Percentiles rank a stretch among this genome's conserved stretches.
These are phyloP conservation scores for Talaromyces nanjingensis DNA, from an alignment of 495 filamentous ascomycete genomes.

Conservation along the genomic window DNA sequence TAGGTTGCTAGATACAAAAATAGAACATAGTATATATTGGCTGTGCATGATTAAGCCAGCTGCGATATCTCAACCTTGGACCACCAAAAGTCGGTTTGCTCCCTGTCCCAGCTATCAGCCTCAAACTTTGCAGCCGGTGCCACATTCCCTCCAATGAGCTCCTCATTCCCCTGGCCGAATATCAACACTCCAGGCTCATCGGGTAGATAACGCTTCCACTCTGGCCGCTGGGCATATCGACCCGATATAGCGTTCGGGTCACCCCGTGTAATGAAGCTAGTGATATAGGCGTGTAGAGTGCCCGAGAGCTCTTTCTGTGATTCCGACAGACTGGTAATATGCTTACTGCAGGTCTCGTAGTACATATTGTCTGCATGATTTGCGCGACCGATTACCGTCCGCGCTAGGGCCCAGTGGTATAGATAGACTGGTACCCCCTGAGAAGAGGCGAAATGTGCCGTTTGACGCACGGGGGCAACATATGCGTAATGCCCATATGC, in stretches of 20 bases:
- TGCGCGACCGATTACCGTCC: conserved; percentile 38
- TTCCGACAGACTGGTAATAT: conserved; percentile 26
- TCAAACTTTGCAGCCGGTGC: conserved; percentile 39
- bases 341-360: conserved; percentile 48
- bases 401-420: conserved; percentile 51
- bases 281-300: conserved; percentile 49
- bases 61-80: conserved; percentile 29
- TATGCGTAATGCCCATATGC: conserved; percentile 63
- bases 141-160: conserved; percentile 35
- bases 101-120: conserved; percentile 34
- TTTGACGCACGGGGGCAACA: conserved; percentile 57
- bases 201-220: conserved; percentile 20
- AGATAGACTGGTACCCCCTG: conserved; percentile 42
- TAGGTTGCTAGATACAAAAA: not conserved
- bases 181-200: conserved; percentile 29
- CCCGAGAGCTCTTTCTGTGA: conserved; percentile 43
- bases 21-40: not conserved
- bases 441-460: conserved; percentile 42
- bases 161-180: conserved; percentile 59
- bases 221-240: conserved; percentile 22
- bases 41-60: conserved; percentile 19
- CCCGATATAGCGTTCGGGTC: conserved; percentile 39
- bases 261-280: conserved; percentile 46
- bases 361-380: conserved; percentile 55
- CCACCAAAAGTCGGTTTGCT: conserved; percentile 55